phyloP scores from a whole-genome alignment of 202 grass and related monocot species.

The Carex arenaria region DNA sequence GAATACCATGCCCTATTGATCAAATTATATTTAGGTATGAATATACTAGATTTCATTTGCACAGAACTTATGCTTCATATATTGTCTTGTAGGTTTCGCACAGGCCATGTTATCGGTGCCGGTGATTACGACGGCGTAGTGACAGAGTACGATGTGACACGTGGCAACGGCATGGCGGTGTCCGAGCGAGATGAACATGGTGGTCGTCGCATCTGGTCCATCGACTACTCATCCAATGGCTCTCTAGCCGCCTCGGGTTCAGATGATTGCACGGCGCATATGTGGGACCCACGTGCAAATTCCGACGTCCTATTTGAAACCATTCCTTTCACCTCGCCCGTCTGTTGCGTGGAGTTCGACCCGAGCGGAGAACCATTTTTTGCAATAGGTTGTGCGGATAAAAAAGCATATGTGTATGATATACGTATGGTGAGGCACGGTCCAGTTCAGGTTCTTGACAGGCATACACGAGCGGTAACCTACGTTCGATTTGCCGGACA shows the following conservation, averaged over 20 bases:
- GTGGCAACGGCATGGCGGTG: conserved; percentile 20
- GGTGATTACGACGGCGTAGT: conserved; percentile 98
- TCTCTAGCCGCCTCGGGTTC: conserved; percentile 67
- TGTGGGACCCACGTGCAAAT: conserved; percentile 59
- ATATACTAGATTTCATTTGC: not conserved
- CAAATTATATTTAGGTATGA: no score
- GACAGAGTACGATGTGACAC: conserved; percentile 75
- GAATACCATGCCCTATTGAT: no score
- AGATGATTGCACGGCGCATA: conserved; percentile 69
- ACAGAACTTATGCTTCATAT: not conserved
- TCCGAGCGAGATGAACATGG: conserved; percentile 88
- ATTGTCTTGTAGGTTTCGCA: conserved; percentile 7
- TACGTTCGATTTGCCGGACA: conserved; percentile 61
- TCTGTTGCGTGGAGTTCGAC: conserved; percentile 80
- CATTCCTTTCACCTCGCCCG: conserved; percentile 34
- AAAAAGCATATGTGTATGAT: conserved; percentile 64
- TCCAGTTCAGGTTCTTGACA: conserved; percentile 39
- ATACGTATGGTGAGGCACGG: conserved; percentile 53
- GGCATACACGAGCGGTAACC: conserved; percentile 60
- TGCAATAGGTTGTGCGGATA: conserved; percentile 64
- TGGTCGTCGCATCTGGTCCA: conserved; percentile 70
- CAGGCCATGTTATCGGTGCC: conserved; percentile 28
- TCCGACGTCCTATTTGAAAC: not conserved
- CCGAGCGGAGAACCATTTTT: conserved; percentile 53
- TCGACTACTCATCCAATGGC: conserved; percentile 53